Conservation (phyloP, 768 basidiomycete genomes). For the Auricularia cornea region DNA sequence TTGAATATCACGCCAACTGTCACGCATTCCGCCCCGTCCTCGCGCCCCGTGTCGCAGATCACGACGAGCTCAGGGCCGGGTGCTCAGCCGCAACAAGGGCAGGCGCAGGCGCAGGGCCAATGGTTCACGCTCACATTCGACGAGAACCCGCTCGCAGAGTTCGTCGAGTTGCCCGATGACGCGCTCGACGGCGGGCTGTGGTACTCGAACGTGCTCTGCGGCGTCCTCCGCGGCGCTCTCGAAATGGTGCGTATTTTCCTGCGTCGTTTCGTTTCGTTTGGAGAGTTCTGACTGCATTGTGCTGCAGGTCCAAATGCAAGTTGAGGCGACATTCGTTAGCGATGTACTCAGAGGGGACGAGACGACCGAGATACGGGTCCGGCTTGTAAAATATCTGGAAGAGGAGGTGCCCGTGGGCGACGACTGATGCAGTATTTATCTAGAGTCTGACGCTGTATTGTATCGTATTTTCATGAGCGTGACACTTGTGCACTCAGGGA, state of each 20-base stretch:
- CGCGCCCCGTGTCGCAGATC: background rate
- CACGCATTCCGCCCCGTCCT: constrained; percentile 28
- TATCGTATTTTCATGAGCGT: no score
- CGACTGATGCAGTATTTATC: constrained; percentile 39
- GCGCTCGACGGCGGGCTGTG: constrained; percentile 87
- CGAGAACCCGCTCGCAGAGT: constrained; percentile 94
- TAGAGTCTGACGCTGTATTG: background rate
- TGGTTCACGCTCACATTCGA: constrained; percentile 78
- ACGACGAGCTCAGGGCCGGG: background rate
- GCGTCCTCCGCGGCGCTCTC: constrained; percentile 83
- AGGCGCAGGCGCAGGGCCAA: constrained; percentile 25
- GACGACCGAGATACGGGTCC: constrained; percentile 86
- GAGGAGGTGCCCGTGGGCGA: constrained; percentile 94
- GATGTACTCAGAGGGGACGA: constrained; percentile 92
- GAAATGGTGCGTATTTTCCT: constrained; percentile 71
- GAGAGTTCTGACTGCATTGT: background rate
- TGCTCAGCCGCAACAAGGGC: background rate
- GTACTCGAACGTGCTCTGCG: constrained; percentile 95
- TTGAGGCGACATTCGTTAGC: constrained; percentile 79
- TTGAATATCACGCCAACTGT: constrained; percentile 84
- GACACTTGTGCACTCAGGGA: no score
- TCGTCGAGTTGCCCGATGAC: constrained; percentile 93
- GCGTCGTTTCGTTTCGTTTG: background rate
- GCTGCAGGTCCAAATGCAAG: constrained; percentile 87
- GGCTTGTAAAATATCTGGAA: constrained; percentile 83